Evolutionary conservation across 495 filamentous ascomycete genomes (phyloP), one percentile per base, ranked within the genome.

Genomic region (Talaromyces trachyspermus): DNA sequence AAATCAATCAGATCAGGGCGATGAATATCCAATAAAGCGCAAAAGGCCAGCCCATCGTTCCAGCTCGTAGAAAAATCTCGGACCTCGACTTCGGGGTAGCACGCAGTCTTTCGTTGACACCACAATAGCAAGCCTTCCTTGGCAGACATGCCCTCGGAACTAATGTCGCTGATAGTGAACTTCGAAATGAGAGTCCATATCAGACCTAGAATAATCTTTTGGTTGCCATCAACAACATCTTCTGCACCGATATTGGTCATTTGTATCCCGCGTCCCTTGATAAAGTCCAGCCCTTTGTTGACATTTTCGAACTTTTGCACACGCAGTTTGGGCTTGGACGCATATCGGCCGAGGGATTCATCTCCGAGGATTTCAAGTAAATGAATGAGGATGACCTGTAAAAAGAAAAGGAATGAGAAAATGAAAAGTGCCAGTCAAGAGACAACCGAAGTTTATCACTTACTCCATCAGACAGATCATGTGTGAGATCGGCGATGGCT

Each of bases 231-330:
- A 18, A 98, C 92, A 22, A 98, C 88, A 76, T 98, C 92, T 68
- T 97, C 92, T 1, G 92, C 92, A 39, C 92, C 92, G 54, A 97
- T 97, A 57, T 98, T 98, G 49, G 88, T 95, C 83, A 97, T 88
- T 59, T 94, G 89, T 43, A 98, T 97, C 19, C 88, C 82, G 54
- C 88, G 75, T 20, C 83, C 81, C 59, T 87, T 90, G 68, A 98
- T 89, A 57, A 88, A 97, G 63, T 96, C 83, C 52, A 98, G 79
- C 29, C 87, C 85, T 53, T 88, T 84, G 67, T 98, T 97, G 65
- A 92, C 92, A 78, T 98, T 98, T 69, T 98, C 92, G 72, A 95
- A 96, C 55, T 85, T 83, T 68, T 98, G 92, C 50, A 98, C 94
- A 36, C 92, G 89, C 50, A 98, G 76, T 68, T 95, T 95, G 18